phyloP scores from a whole-genome alignment of 257 asterid species.

The Vinca minor region DNA sequence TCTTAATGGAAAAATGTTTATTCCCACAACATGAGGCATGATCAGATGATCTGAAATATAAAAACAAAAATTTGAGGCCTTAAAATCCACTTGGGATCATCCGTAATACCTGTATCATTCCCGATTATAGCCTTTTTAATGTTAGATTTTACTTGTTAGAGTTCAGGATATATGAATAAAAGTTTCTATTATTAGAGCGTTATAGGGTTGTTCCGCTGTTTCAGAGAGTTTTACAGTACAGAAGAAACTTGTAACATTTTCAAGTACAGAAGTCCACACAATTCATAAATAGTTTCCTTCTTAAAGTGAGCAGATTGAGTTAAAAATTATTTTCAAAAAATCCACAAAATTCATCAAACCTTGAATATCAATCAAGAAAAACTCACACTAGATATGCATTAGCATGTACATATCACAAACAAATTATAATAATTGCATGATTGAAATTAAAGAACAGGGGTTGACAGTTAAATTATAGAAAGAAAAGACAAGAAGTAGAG shows the following conservation, averaged over 20 bases:
- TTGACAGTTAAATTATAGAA: neutral
- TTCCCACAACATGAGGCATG: neutral
- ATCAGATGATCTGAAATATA: too few relatives aligned
- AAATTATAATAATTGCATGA: neutral
- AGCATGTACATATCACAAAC: neutral
- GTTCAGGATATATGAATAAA: too few relatives aligned
- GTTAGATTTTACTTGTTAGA: too few relatives aligned
- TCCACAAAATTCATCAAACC: neutral
- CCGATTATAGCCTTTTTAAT: too few relatives aligned
- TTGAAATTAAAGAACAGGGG: neutral
- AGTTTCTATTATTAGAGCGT: too few relatives aligned
- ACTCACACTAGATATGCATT: neutral
- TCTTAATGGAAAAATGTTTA: too few relatives aligned
- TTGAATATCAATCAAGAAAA: neutral
- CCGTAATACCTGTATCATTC: too few relatives aligned
- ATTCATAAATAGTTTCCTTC: neutral
- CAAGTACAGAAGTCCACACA: neutral
- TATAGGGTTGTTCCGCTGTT: too few relatives aligned
- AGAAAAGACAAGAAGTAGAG: slow-evolving; percentile 7
- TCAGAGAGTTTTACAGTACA: too few relatives aligned
- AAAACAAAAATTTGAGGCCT: too few relatives aligned
- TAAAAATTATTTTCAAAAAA: neutral
- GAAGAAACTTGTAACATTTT: slow-evolving; percentile 4
- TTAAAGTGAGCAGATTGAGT: neutral
- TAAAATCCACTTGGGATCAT: neutral